Evolutionary conservation across 225 moss, liverwort and hornwort genomes (phyloP).

Genomic region (Bryoerythrophyllum caledonicum): DNA sequence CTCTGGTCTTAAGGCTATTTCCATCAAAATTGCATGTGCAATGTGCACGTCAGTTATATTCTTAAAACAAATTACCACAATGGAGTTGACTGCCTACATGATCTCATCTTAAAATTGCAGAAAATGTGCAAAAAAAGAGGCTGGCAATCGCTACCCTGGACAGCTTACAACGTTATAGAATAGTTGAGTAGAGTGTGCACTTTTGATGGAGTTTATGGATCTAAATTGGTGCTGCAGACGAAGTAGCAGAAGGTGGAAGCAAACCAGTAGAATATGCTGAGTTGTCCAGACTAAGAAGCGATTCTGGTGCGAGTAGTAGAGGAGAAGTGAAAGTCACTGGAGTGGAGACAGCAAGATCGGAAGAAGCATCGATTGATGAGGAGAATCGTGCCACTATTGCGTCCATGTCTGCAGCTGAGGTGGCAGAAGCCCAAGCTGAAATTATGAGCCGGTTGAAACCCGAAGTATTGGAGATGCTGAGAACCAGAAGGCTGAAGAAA

Average conservation of each 20-base stretch:
- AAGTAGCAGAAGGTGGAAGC: constrained; percentile 15
- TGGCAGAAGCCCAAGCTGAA: constrained; percentile 83
- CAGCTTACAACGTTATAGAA: no score
- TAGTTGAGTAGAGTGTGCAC: no score
- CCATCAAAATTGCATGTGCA: no score
- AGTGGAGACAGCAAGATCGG: constrained; percentile 36
- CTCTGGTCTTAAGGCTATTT: background rate
- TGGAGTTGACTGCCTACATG: no score
- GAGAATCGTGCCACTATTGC: constrained; percentile 70
- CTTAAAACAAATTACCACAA: no score
- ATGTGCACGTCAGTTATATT: no score
- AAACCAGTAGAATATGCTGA: constrained; percentile 44
- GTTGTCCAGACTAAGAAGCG: constrained; percentile 40
- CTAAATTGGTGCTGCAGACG: constrained; percentile 32
- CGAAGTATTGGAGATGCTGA: constrained; percentile 71
- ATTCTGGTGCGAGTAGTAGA: constrained; percentile 47
- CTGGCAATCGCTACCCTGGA: no score
- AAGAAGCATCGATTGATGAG: constrained; percentile 58
- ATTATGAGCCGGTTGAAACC: constrained; percentile 62
- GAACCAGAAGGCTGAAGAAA: constrained; percentile 67
- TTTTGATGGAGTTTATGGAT: background rate
- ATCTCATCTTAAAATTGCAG: no score
- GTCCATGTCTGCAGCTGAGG: constrained; percentile 73
- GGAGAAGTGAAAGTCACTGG: constrained; percentile 41
- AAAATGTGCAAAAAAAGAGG: no score